phyloP scores from a whole-genome alignment of 371 early-diverging fungal genomes.

The Dinochytrium kinnereticum region DNA sequence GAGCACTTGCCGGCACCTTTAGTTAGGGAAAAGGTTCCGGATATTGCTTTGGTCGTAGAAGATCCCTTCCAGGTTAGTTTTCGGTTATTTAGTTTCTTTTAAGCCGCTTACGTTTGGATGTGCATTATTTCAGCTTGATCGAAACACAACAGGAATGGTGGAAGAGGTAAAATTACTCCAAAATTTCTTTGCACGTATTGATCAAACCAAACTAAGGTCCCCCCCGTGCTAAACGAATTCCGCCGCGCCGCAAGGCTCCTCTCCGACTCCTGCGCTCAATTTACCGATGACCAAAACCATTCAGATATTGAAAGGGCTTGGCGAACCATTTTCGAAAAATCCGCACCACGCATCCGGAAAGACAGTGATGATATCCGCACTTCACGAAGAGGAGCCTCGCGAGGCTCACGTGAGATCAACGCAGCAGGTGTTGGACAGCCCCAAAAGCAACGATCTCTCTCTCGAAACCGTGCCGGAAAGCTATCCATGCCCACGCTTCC shows the following conservation, averaged over 20 bases:
- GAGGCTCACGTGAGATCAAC: neutral
- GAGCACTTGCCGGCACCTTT: neutral
- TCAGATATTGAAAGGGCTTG: neutral
- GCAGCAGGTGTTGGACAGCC: neutral
- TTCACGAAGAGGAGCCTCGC: neutral
- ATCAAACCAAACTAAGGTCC: neutral
- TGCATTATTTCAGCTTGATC: conserved; percentile 26
- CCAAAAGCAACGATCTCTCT: neutral
- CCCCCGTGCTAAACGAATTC: conserved; percentile 35
- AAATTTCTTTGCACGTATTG: neutral
- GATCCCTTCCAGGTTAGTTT: conserved; percentile 43
- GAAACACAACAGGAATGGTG: conserved; percentile 43
- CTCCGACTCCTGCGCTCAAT: neutral
- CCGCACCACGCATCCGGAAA: neutral
- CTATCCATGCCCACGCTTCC: neutral
- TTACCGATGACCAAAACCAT: neutral
- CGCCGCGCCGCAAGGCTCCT: conserved; percentile 29
- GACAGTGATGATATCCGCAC: neutral
- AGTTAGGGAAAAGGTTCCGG: neutral
- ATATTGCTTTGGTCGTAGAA: conserved; percentile 38
- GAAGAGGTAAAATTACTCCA: conserved; percentile 6
- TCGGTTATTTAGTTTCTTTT: neutral
- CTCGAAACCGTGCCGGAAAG: neutral
- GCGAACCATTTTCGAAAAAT: conserved; percentile 1
- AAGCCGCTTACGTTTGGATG: neutral